Evolutionary conservation across 331 rosid species (phyloP).

Genomic region (Pyracantha coccinea): DNA sequence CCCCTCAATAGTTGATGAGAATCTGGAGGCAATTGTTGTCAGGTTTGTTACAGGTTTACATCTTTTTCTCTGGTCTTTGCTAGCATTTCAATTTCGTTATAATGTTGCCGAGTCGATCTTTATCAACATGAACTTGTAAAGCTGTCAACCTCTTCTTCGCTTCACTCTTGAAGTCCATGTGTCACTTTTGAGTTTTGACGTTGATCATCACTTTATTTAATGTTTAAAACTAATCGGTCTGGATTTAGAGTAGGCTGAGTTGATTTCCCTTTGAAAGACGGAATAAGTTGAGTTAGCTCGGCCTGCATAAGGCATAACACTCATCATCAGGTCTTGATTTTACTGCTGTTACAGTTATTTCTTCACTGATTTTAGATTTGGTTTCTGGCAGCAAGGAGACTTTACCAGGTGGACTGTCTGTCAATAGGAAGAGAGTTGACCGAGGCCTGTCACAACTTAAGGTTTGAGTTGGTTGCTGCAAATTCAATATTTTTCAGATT

Average conservation of each 20-base stretch:
- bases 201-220: neutral
- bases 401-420: conserved; percentile 81
- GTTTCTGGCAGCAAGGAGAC: conserved; percentile 78
- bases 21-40: conserved; percentile 85
- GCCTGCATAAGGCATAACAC: neutral
- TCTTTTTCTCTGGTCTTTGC: neutral
- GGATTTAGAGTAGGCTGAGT: neutral
- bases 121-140: neutral
- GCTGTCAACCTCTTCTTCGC: neutral
- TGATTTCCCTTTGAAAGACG: neutral
- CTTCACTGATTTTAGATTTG: conserved; percentile 16
- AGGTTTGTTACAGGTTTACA: conserved; percentile 39
- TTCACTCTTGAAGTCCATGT: neutral
- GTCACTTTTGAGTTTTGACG: neutral
- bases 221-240: neutral
- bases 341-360: neutral
- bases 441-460: conserved; percentile 65
- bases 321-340: no score
- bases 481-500: neutral
- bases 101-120: neutral
- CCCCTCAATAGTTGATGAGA: conserved; percentile 75
- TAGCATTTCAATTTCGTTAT: neutral
- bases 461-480: conserved; percentile 33
- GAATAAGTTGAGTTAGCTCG: neutral
- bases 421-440: conserved; percentile 75